These are phyloP conservation scores for Tylopilus intermedius DNA, from an alignment of 768 basidiomycete genomes.

Conservation along the genomic window DNA sequence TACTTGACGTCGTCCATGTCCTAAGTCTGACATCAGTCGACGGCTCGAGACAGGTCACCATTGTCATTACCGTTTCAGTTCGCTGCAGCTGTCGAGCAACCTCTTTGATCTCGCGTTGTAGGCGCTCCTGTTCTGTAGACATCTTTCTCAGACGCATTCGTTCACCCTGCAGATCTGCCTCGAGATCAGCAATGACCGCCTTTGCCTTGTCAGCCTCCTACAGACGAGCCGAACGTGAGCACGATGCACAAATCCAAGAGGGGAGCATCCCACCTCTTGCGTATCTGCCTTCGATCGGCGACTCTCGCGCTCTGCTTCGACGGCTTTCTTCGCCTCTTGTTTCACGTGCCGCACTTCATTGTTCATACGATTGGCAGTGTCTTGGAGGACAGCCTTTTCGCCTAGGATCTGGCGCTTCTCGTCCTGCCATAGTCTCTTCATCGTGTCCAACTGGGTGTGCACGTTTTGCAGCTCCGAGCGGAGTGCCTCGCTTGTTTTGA, in stretches of 20 bases:
- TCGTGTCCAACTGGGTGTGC: slow-evolving; percentile 55
- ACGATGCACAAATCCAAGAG: neutral
- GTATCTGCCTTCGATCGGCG: slow-evolving; percentile 47
- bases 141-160: slow-evolving; percentile 60
- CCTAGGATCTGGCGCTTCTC: slow-evolving; percentile 59
- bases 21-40: slow-evolving; percentile 33
- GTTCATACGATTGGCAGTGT: slow-evolving; percentile 64
- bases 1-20: slow-evolving; percentile 75
- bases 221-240: neutral
- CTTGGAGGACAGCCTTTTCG: slow-evolving; percentile 70
- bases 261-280: slow-evolving; percentile 44
- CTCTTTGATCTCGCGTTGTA: slow-evolving; percentile 61
- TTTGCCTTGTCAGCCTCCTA: slow-evolving; percentile 73
- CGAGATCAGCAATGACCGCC: slow-evolving; percentile 60
- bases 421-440: slow-evolving; percentile 68
- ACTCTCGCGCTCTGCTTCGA: slow-evolving; percentile 47
- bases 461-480: slow-evolving; percentile 55
- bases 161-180: slow-evolving; percentile 66
- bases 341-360: slow-evolving; percentile 53
- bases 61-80: slow-evolving; percentile 56
- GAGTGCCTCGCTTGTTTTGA: slow-evolving; percentile 61
- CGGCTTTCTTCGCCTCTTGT: slow-evolving; percentile 50
- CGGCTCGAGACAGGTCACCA: neutral
- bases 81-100: slow-evolving; percentile 61
- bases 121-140: slow-evolving; percentile 56